phyloP scores from a whole-genome alignment of 2,329 filamentous ascomycete genomes.

The Stemphylium vesicarium region DNA sequence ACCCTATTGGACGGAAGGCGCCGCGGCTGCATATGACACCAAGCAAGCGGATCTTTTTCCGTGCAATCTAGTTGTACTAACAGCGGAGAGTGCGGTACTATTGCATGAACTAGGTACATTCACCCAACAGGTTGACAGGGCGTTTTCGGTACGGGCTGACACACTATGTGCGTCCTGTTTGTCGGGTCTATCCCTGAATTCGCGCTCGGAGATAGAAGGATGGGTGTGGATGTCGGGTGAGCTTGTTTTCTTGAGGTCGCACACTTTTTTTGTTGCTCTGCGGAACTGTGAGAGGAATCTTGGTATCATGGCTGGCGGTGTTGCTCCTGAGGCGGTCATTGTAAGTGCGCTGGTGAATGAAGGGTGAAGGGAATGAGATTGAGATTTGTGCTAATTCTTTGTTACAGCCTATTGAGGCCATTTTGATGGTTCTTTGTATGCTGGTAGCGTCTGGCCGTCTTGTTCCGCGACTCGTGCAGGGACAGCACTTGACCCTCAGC shows the following conservation, averaged over 20 bases:
- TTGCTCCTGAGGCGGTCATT: conserved; percentile 17
- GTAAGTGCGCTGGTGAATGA: conserved; percentile 6
- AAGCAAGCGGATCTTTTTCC: neutral
- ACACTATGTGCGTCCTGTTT: neutral
- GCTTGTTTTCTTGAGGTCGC: neutral
- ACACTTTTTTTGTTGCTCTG: neutral
- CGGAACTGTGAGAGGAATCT: neutral
- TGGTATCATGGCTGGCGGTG: conserved; percentile 10
- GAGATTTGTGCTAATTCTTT: conserved; percentile 4
- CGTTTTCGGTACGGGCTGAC: neutral
- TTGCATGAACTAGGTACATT: conserved; percentile 3
- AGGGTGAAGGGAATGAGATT: neutral
- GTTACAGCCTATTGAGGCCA: conserved; percentile 18
- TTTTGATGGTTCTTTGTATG: conserved; percentile 14
- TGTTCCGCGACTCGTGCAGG: conserved; percentile 22
- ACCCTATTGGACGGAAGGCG: neutral
- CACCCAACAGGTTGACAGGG: neutral
- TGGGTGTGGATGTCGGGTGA: neutral
- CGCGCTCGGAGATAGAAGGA: neutral
- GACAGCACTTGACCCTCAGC: conserved; percentile 21
- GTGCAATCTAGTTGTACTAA: neutral
- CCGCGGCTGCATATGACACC: conserved; percentile 4
- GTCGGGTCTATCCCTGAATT: neutral
- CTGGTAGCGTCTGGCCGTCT: conserved; percentile 26
- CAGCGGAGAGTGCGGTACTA: conserved; percentile 2